A percentile compares a stretch with the other conserved stretches of the same genome.
phyloP scores from a whole-genome alignment of 306 rosid species.

The Macrotyloma uniflorum region DNA sequence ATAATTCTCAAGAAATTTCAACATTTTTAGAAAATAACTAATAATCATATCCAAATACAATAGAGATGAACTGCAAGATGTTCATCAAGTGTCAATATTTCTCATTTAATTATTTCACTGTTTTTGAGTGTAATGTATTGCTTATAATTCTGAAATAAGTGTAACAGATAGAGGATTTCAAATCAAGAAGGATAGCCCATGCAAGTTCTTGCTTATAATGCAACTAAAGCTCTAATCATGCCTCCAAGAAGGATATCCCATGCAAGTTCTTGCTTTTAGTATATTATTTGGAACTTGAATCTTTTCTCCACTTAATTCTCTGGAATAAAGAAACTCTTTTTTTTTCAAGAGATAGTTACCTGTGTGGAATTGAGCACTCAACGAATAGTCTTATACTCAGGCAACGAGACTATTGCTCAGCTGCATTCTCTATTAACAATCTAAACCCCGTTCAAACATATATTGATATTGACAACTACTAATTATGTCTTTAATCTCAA shows the following conservation, averaged over 20 bases:
- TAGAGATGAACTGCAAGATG: conserved; percentile 4
- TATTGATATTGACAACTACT: neutral
- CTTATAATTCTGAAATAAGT: conserved; percentile 4
- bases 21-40: conserved; percentile 2
- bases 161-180: conserved; percentile 6
- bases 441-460: conserved; percentile 25
- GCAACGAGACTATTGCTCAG: conserved; percentile 21
- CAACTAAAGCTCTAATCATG: neutral
- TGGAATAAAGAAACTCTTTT: neutral
- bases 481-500: conserved; percentile 28
- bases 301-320: neutral
- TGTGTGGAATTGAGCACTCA: conserved; percentile 1
- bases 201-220: neutral
- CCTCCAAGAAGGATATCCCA: conserved; percentile 38
- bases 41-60: conserved; percentile 9
- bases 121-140: neutral
- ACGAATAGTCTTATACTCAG: neutral
- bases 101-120: conserved; percentile 21
- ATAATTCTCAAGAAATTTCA: conserved; percentile 6
- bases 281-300: conserved; percentile 10
- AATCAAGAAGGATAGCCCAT: conserved; percentile 37
- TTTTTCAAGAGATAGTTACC: neutral
- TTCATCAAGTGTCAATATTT: conserved; percentile 7
- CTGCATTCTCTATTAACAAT: conserved; percentile 18
- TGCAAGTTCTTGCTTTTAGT: neutral